Evolutionary conservation across 169 alveolate genomes (phyloP).

Genomic region (Babesia microti): DNA sequence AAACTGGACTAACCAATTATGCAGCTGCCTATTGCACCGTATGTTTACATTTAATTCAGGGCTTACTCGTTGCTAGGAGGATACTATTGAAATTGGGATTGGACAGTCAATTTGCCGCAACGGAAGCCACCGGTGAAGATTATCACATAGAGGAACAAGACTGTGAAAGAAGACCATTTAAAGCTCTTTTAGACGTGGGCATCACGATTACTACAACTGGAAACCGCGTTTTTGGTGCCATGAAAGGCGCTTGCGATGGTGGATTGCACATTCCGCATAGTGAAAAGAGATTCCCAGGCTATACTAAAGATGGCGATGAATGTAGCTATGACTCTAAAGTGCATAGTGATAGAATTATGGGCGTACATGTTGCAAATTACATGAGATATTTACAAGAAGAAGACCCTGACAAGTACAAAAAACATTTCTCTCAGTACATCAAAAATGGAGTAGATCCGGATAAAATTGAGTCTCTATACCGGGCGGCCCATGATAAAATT

Average conservation of each 20-base stretch:
- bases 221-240: slow-evolving; percentile 98
- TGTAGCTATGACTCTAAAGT: slow-evolving; percentile 91
- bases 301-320: slow-evolving; percentile 75
- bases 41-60: too few relatives aligned
- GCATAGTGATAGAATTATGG: slow-evolving; percentile 95
- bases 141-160: slow-evolving; percentile 89
- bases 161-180: slow-evolving; percentile 94
- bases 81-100: slow-evolving; percentile 81
- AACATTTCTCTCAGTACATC: slow-evolving; percentile 89
- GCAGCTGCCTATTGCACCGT: slow-evolving; percentile 99
- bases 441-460: slow-evolving; percentile 84
- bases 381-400: slow-evolving; percentile 91
- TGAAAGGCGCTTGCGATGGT: slow-evolving; percentile 99
- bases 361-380: slow-evolving; percentile 93
- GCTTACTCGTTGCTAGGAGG: slow-evolving; percentile 94
- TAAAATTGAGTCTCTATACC: slow-evolving; percentile 90
- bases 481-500: slow-evolving; percentile 91
- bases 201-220: slow-evolving; percentile 97
- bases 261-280: slow-evolving; percentile 99
- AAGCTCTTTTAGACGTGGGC: slow-evolving; percentile 98
- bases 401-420: slow-evolving; percentile 87
- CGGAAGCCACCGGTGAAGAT: slow-evolving; percentile 87
- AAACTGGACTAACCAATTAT: slow-evolving; percentile 97
- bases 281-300: slow-evolving; percentile 98
- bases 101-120: slow-evolving; percentile 85